Evolutionary conservation across 202 grass and related monocot genomes (phyloP), one percentile per base, ranked within the genome.

Genomic region (Musa balbisiana): DNA sequence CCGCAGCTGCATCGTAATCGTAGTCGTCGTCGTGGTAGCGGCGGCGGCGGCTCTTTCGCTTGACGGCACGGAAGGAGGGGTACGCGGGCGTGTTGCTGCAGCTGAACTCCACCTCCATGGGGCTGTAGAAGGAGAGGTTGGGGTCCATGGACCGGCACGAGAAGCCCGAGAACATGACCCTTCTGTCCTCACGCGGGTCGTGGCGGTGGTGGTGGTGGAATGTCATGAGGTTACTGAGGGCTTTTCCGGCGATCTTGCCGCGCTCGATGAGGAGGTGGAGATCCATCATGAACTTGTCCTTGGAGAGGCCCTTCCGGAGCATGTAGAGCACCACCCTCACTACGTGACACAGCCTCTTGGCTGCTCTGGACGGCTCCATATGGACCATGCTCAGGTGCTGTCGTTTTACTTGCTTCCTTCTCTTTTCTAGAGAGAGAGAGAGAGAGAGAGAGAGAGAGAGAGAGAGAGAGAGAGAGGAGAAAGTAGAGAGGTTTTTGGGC

Each of bases 31-130:
- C 9, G 51, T 51, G 3, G 23, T 53, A 9, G 76, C 14, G 10
- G 10, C 12, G 55, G 51, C 83, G 79, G 54, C 50, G 63, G 25
- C 26, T 17, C 25, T 62, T 71, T 22, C 64, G 72, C 23, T 83
- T 77, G 63, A 76, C 19, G 75, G 79, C 10, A 69, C 53, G 77
- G 72, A 89, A 84, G 20, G 86, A 77, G 76, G 29, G 22, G 21
- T 11, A 73, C 51, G 83, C 56, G 51, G 90, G 94, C 51, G 91
- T 92, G 81, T 78, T 85, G 75, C 73, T 86, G 83, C 95, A 99
- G 87, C 95, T 94, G 87, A 99, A 99, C 87, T 99, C 85, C 0
- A 99, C 89, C 75, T 94, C 91, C 58, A 13, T 43, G 0, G 90
- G 84, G 78, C 84, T 67, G 79, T 79, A 51, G 67, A 75, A 63